Conservation (phyloP, 2,329 filamentous ascomycete species). For the Colletotrichum sansevieriae region DNA sequence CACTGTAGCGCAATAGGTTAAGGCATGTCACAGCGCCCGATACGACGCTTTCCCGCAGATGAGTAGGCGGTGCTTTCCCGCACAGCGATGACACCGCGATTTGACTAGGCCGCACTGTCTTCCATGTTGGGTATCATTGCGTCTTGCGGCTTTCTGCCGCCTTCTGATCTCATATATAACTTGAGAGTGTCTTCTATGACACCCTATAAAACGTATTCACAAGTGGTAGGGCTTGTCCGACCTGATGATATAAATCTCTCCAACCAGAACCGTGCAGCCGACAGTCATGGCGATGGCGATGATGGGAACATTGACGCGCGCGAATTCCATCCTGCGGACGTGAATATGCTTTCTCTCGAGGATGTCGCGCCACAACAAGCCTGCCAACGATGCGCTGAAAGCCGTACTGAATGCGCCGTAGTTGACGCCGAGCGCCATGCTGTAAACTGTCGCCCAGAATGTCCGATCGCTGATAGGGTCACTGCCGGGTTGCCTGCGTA, state of each 20-base stretch:
- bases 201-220: slow-evolving; percentile 12
- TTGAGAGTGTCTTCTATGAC: background rate
- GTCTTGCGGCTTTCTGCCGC: background rate
- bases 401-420: slow-evolving; percentile 81
- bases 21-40: background rate
- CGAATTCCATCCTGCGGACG: slow-evolving; percentile 74
- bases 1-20: background rate
- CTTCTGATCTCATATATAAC: background rate
- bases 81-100: background rate
- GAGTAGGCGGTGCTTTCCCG: background rate
- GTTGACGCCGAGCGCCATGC: slow-evolving; percentile 81
- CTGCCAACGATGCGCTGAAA: slow-evolving; percentile 79
- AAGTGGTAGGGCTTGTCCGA: slow-evolving; percentile 52
- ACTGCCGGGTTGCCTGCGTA: slow-evolving; percentile 61
- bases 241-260: slow-evolving; percentile 72
- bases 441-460: slow-evolving; percentile 81
- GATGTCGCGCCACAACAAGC: slow-evolving; percentile 80
- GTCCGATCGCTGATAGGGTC: slow-evolving; percentile 70
- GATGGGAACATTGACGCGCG: slow-evolving; percentile 76
- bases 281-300: slow-evolving; percentile 77
- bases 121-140: background rate
- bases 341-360: slow-evolving; percentile 75
- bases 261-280: slow-evolving; percentile 71
- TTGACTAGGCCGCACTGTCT: background rate
- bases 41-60: background rate